Base-by-base conservation (phyloP, 2,329 filamentous ascomycete species). In the Diaporthe citriasiana region DNA sequence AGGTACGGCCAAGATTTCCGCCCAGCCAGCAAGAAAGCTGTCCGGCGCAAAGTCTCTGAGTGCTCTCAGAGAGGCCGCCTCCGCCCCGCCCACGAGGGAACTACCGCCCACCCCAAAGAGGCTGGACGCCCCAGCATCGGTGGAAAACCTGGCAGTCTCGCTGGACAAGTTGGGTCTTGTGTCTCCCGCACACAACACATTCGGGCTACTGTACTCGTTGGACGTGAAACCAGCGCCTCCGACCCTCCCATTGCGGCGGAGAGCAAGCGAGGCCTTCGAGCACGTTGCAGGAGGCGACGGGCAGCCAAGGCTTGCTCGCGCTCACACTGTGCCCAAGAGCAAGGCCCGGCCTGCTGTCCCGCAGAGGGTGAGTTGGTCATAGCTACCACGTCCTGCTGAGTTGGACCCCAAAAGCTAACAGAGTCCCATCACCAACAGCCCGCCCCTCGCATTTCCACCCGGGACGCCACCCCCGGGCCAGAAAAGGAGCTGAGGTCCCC, bases 241-340 rank as follows among this genome's bases (percentile, higher is more conserved):
- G 47, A 40, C 30, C 63, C 33, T 27, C 33, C 47, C 30, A 3
- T 27, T 40, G 63, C 47, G 47, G 33, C 63, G 63, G 47, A 68
- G 47, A 40, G 63, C 63, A 40, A 68, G 63, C 47, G 63, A 68
- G 45, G 47, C 63, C n/a, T 53, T 68, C n/a, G n/a, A 68, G 30
- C 22, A 53, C n/a, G 63, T 50, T 40, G 45, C 33, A 17, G 45
- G 47, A 27, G 63, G n/a, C 13, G n/a, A 53, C 2, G 47, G 47
- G 47, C 63, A 68, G 45, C 13, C 15, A 5, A 35, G n/a, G 63
- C 63, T 68, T 5, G 33, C 45, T 33, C 63, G 63, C 25, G 63
- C 63, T 40, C 63, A 53, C 33, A 68, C 63, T 22, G 33, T 68
- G n/a, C 63, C 63, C 35, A 68, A 68, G 63, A 68, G 63, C 47